Evolutionary conservation across 306 rosid genomes (phyloP), one percentile per base, ranked within the genome.

Genomic region (Pachyrhizus erosus): DNA sequence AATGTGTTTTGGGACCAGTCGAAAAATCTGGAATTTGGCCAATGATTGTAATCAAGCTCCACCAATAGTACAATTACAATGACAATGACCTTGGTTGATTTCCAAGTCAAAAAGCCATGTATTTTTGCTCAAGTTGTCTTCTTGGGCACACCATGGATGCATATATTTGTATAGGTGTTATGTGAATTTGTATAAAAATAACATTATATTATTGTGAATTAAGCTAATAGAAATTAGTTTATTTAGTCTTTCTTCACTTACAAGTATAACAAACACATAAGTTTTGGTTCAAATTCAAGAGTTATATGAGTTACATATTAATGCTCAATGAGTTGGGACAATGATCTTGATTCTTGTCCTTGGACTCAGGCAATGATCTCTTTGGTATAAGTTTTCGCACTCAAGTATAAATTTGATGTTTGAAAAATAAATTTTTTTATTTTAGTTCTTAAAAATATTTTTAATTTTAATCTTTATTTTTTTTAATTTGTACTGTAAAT

Each of bases 11-110:
- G 62, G 77, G 62, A 72, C 45, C 77, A 72, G 14, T 10, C 13
- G n/a, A 72, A 48, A 72, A 48, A 72, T 72, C 27, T 72, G 62
- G 45, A 49, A 72, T 49, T 72, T n/a, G 45, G 77, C 43, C 61
- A 48, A 17, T 17, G 27, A 24, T 46, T 15, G 40, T 15, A 26
- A 26, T 14, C 17, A 26, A 71, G 43, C n/a, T 8, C 61, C 61
- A n/a, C 43, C 76, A 12, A 9, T 46, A 3, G 1, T 29, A 29
- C 33, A 71, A 17, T 71, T 46, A 48, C 0, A 48, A 48, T 17
- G 76, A 71, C 76, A 71, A 48, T 17, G 42, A 71, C 61, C 9
- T 26, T 8, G 4, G 13, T 71, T 17, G 23, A 9, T 71, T 48
- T 48, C 0, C 76, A 26, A 46, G 76, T 71, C 42, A 17, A 45